A percentile compares a stretch with the other conserved stretches of the same genome.
Conservation (phyloP, 192 early-diverging fungal genomes). For the Allomyces arbusculus region DNA sequence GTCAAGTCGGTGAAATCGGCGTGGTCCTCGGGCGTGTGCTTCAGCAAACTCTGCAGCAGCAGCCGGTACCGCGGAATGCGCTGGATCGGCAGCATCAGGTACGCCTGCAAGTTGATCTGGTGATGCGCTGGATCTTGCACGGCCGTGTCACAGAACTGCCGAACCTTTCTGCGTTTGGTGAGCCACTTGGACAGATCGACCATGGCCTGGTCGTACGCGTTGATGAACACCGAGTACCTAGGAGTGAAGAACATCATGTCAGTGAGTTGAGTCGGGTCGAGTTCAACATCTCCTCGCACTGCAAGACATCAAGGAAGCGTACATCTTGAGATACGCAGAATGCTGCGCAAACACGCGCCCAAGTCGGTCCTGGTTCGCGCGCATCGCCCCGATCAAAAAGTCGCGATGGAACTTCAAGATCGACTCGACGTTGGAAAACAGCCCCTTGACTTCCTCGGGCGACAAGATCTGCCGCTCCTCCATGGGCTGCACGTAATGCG, state of each 20-base stretch:
- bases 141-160: conserved; percentile 7
- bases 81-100: conserved; percentile 78
- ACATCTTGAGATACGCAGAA: conserved; percentile 63
- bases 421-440: conserved; percentile 70
- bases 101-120: conserved; percentile 65
- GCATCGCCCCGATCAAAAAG: conserved; percentile 42
- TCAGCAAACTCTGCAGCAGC: conserved; percentile 59
- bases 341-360: conserved; percentile 58
- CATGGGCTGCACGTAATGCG: conserved; percentile 12
- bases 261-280: too few species aligned
- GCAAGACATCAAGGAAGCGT: too few species aligned
- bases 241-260: too few species aligned
- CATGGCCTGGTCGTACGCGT: conserved; percentile 61
- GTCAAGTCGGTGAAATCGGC: conserved; percentile 49
- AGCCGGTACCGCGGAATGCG: conserved; percentile 84
- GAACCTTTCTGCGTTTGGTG: conserved; percentile 10
- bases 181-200: conserved; percentile 30
- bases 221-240: conserved; percentile 68
- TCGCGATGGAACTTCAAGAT: conserved; percentile 46
- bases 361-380: conserved; percentile 27
- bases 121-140: conserved; percentile 34
- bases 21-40: conserved; percentile 48
- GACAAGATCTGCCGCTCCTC: conserved; percentile 17
- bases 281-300: too few species aligned
- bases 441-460: conserved; percentile 30